Base-by-base conservation (phyloP, 2,329 filamentous ascomycete species). In the Aureobasidium namibiae region DNA sequence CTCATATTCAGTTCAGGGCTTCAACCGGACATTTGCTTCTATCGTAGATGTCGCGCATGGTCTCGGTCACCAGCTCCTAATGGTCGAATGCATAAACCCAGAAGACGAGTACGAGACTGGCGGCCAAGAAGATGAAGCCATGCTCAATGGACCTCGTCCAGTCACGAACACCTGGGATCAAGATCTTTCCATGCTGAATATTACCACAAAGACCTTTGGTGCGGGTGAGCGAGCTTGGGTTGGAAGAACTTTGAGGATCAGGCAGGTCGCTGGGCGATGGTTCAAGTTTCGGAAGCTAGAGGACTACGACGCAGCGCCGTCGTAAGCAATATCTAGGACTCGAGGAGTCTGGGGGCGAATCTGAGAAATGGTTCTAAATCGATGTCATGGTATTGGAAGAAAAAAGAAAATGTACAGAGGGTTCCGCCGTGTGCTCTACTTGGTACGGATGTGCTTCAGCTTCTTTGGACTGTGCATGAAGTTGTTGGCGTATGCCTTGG, bases 401-500 rank as follows among this genome's bases (percentile, higher is more conserved):
- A 42, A 39, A 14, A 57, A 31, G 29, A 57, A 57, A 52, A 42
- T 59, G 48, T 59, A 59, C 46, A 59, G 16, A 38, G 21, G 39
- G 13, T n/a, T 33, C 56, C 56, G 54, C 54, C 36, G 23, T 57
- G 42, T 57, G 54, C 56, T 42, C 57, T 94, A 90, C 74, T 96
- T 92, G 61, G 89, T 85, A 63, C 83, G 80, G 63, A 92, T 81
- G 63, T 87, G 80, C 65, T 96, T 97, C 73, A 97, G 79, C 82
- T 92, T 94, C 75, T 84, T 87, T 13, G 88, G 78, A 63, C 85
- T 85, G 78, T 95, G 92, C 64, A 92, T 72, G 75, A 97, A 99
- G 79, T 97, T 96, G 76, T 95, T 95, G 62, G 94, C 92, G 74
- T 99, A 99, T 11, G 90, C 88, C 84, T 99, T 99, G 62, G 91